Percentiles rank a stretch among this genome's conserved stretches.
Evolutionary conservation across 2,329 filamentous ascomycete species (phyloP).

Genomic region (Emericellopsis cladophorae): DNA sequence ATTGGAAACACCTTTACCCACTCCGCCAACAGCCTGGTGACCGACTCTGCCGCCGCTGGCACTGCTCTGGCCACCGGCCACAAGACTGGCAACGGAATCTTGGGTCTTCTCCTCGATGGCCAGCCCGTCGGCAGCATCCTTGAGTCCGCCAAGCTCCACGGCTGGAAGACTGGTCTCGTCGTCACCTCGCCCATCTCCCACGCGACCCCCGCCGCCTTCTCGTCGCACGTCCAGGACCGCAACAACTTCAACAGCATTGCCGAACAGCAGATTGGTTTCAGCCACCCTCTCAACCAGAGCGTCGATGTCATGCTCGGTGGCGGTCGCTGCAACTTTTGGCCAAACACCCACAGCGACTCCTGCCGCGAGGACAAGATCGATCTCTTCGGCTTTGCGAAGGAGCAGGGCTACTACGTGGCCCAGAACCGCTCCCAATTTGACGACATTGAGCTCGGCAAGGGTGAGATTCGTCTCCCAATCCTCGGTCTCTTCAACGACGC

Average conservation of each 20-base stretch:
- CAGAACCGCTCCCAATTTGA: constrained; percentile 19
- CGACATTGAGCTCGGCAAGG: constrained; percentile 8
- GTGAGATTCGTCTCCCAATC: constrained; percentile 16
- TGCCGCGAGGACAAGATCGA: constrained; percentile 22
- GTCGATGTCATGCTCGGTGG: constrained; percentile 23
- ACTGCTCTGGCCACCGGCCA: constrained; percentile 22
- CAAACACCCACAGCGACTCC: constrained; percentile 16
- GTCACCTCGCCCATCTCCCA: constrained; percentile 22
- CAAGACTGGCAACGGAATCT: constrained; percentile 22
- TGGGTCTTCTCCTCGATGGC: constrained; percentile 16
- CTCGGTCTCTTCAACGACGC: constrained; percentile 21
- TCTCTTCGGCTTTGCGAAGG: constrained; percentile 15
- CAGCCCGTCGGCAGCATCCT: constrained; percentile 20
- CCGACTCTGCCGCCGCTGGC: constrained; percentile 22
- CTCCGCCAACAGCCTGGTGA: constrained; percentile 19
- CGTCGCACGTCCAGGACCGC: constrained; percentile 16
- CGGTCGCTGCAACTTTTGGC: constrained; percentile 24
- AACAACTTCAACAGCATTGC: constrained; percentile 19
- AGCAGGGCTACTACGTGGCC: constrained; percentile 19
- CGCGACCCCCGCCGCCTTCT: constrained; percentile 13
- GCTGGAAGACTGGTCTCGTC: constrained; percentile 22
- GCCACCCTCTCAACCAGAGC: constrained; percentile 17
- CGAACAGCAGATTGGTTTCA: constrained; percentile 19
- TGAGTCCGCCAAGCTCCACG: constrained; percentile 21
- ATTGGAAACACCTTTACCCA: constrained; percentile 8